phyloP scores from a whole-genome alignment of 345 rosid species.

The Erysimum cheiranthoides region DNA sequence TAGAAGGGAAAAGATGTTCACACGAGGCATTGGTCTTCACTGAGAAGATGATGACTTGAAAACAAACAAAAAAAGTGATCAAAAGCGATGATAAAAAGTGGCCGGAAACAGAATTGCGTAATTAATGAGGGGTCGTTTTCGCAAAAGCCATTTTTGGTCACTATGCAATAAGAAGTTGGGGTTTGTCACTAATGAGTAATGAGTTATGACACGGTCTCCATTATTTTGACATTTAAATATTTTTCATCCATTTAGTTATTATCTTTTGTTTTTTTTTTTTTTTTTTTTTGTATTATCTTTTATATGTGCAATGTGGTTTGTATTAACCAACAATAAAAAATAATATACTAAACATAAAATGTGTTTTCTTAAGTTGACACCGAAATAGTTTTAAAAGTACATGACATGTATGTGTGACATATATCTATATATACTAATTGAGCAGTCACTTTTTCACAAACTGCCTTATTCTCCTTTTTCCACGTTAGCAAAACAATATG shows the following conservation, averaged over 20 bases:
- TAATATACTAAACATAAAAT: too few relatives aligned
- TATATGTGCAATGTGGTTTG: too few relatives aligned
- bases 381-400: too few relatives aligned
- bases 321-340: too few relatives aligned
- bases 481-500: too few relatives aligned
- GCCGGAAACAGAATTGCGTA: conserved; percentile 25
- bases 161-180: conserved; percentile 26
- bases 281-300: background rate
- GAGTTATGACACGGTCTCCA: conserved; percentile 28
- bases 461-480: too few relatives aligned
- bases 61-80: conserved; percentile 23
- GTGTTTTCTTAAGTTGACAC: too few relatives aligned
- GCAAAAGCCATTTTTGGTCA: conserved; percentile 27
- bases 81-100: conserved; percentile 4
- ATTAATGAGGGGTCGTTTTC: conserved; percentile 35
- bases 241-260: background rate
- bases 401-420: too few relatives aligned
- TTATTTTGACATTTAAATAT: conserved; percentile 1
- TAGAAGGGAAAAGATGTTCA: conserved; percentile 34
- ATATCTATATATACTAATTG: too few relatives aligned
- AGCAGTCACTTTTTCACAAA: too few relatives aligned
- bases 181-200: conserved; percentile 21
- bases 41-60: conserved; percentile 3
- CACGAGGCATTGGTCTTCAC: conserved; percentile 32
- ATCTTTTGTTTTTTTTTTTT: background rate